phyloP scores from a whole-genome alignment of 179 eudicot genomes.

The Gypsophila paniculata region DNA sequence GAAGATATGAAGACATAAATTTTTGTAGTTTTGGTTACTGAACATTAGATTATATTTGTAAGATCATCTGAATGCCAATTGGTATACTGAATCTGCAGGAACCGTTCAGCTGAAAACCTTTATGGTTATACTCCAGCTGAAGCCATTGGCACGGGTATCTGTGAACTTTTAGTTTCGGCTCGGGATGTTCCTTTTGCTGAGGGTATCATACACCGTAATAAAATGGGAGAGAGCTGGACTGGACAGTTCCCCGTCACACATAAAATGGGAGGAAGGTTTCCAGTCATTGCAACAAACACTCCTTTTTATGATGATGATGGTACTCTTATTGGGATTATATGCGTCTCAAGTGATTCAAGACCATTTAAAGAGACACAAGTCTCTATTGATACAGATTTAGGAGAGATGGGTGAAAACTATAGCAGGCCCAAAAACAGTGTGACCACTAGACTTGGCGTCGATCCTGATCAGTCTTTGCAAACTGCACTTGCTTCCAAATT shows the following conservation, averaged over 20 bases:
- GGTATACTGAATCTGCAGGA: conserved; percentile 54
- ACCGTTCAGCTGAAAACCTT: conserved; percentile 68
- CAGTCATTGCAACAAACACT: conserved; percentile 58
- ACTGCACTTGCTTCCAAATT: conserved; percentile 76
- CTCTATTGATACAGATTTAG: conserved; percentile 28
- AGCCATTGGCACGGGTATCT: conserved; percentile 60
- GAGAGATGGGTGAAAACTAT: conserved; percentile 38
- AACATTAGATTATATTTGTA: neutral
- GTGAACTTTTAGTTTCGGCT: conserved; percentile 49
- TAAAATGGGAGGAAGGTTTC: conserved; percentile 54
- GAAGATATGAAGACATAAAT: neutral
- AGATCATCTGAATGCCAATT: conserved; percentile 22
- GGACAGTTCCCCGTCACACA: conserved; percentile 74
- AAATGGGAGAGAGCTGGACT: conserved; percentile 72
- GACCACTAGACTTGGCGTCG: conserved; percentile 70
- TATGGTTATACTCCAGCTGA: conserved; percentile 77
- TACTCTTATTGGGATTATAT: conserved; percentile 64
- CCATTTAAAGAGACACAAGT: conserved; percentile 46
- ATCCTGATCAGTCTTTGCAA: conserved; percentile 88
- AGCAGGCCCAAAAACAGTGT: conserved; percentile 43
- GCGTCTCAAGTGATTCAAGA: conserved; percentile 67
- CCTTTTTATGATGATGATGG: conserved; percentile 86
- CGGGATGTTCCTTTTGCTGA: conserved; percentile 43
- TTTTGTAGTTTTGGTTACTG: neutral
- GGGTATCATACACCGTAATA: conserved; percentile 48